phyloP scores from a whole-genome alignment of 306 rosid genomes.

The Glycine tomentella region DNA sequence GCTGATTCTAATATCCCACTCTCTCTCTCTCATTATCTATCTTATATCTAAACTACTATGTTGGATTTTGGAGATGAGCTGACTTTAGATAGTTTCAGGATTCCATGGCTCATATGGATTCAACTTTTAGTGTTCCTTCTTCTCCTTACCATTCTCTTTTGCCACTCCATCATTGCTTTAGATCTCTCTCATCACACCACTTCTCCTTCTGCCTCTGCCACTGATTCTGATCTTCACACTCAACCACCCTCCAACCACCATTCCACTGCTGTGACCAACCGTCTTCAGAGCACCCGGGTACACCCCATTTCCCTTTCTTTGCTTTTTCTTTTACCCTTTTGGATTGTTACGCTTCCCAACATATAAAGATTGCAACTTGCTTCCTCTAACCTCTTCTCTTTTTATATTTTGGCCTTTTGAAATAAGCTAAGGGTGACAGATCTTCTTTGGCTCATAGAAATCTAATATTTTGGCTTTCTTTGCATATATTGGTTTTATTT shows the following conservation, averaged over 20 bases:
- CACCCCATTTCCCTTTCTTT: neutral
- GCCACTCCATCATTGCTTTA: slow-evolving; percentile 52
- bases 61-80: slow-evolving; percentile 75
- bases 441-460: neutral
- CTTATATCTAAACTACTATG: slow-evolving; percentile 51
- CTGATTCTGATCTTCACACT: neutral
- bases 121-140: slow-evolving; percentile 71
- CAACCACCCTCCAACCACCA: slow-evolving; percentile 44
- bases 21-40: neutral
- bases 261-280: slow-evolving; percentile 44
- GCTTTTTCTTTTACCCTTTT: slow-evolving; percentile 3
- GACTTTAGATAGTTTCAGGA: slow-evolving; percentile 50
- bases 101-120: slow-evolving; percentile 84
- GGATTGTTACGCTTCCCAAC: neutral
- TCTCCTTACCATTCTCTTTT: slow-evolving; percentile 60
- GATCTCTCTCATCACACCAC: slow-evolving; percentile 48
- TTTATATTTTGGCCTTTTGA: neutral
- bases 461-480: neutral
- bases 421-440: neutral
- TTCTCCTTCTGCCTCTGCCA: slow-evolving; percentile 54
- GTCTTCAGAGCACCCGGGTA: slow-evolving; percentile 64
- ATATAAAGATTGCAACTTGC: neutral
- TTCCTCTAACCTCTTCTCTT: neutral
- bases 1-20: neutral
- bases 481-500: neutral